Evolutionary conservation across 2,329 filamentous ascomycete genomes (phyloP).

Genomic region (Simplicillium sp.): DNA sequence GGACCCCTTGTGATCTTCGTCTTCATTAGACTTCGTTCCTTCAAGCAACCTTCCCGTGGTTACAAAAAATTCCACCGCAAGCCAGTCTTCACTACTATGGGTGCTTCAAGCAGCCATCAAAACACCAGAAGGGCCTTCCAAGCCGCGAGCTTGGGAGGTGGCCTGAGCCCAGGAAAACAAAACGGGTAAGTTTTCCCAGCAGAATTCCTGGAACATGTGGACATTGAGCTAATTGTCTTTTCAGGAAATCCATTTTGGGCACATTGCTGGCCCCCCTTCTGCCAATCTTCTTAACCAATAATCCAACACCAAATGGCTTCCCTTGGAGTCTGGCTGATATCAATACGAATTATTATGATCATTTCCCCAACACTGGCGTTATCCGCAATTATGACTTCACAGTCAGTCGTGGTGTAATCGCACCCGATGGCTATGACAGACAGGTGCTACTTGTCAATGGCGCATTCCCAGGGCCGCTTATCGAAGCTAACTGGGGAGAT

Average conservation of each 20-base stretch:
- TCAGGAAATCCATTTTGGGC: conserved; percentile 28
- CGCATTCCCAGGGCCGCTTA: conserved; percentile 48
- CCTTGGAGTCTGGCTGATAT: conserved; percentile 41
- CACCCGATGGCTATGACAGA: conserved; percentile 46
- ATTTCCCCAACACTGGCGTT: conserved; percentile 41
- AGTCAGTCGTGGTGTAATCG: conserved; percentile 37
- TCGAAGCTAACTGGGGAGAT: conserved; percentile 43
- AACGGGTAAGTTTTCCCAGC: conserved; percentile 23
- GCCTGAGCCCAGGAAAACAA: conserved; percentile 22
- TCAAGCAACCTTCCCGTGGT: too few species aligned
- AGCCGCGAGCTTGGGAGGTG: conserved; percentile 3
- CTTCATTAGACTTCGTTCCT: too few species aligned
- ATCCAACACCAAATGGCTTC: conserved; percentile 36
- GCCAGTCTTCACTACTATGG: neutral
- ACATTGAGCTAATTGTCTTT: neutral
- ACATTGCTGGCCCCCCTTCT: conserved; percentile 26
- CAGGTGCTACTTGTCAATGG: conserved; percentile 41
- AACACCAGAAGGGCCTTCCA: conserved; percentile 1
- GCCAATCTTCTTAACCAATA: conserved; percentile 35
- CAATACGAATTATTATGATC: conserved; percentile 39
- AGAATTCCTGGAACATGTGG: neutral
- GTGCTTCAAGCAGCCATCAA: conserved; percentile 2
- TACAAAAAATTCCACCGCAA: neutral
- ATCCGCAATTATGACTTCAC: conserved; percentile 46
- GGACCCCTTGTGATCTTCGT: too few species aligned